Conservation (phyloP, 139 green algal species). For the Yamagishiella unicocca region DNA sequence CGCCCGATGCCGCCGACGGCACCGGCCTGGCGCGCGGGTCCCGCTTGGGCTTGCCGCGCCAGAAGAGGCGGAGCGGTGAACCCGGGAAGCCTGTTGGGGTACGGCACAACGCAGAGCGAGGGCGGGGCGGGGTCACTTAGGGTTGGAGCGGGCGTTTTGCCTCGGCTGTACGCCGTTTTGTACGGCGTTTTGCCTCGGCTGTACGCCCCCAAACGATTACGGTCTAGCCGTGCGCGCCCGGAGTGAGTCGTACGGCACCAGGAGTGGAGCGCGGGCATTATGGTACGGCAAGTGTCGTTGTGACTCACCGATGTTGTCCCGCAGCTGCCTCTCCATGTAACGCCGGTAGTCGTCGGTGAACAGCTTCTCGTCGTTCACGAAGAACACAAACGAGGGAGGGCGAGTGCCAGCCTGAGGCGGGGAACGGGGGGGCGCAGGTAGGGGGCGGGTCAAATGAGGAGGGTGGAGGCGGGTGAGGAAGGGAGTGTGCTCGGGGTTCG, state of each 20-base stretch:
- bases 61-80: slow-evolving; percentile 88
- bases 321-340: slow-evolving; percentile 84
- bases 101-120: too few relatives aligned
- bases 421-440: background rate
- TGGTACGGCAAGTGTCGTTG: too few relatives aligned
- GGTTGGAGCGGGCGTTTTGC: too few relatives aligned
- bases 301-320: slow-evolving; percentile 81
- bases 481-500: too few relatives aligned
- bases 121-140: too few relatives aligned
- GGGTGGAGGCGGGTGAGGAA: background rate
- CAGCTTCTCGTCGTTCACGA: slow-evolving; percentile 93
- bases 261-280: too few relatives aligned
- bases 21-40: slow-evolving; percentile 7
- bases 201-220: too few relatives aligned
- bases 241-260: too few relatives aligned
- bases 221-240: too few relatives aligned
- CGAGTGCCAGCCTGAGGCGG: slow-evolving; percentile 78
- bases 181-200: too few relatives aligned
- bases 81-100: slow-evolving; percentile 78
- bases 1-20: background rate
- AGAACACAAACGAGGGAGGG: slow-evolving; percentile 98
- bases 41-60: slow-evolving; percentile 77
- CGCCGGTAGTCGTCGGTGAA: slow-evolving; percentile 93
- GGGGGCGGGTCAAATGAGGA: background rate
- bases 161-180: too few relatives aligned